Conservation (phyloP, 192 early-diverging fungal species). For the Coemansia sp. region DNA sequence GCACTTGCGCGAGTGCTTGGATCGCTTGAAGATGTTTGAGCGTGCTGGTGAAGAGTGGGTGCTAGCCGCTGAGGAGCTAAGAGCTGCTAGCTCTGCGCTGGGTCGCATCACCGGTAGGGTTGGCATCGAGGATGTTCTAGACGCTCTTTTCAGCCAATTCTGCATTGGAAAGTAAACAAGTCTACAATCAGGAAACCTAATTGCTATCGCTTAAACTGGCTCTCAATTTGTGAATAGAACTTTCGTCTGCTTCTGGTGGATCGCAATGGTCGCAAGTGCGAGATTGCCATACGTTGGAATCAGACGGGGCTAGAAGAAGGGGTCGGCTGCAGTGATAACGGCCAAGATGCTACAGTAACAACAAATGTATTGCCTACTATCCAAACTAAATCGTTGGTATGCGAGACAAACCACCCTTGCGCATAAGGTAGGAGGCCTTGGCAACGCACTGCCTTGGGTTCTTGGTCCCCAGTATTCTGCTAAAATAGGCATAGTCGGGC, state of each 20-base stretch:
- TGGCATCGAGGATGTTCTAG: conserved; percentile 74
- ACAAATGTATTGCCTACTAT: not conserved
- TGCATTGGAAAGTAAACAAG: conserved; percentile 72
- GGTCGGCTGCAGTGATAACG: too few species aligned
- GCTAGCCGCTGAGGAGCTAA: conserved; percentile 73
- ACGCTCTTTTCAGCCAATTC: conserved; percentile 73
- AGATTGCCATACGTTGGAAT: too few species aligned
- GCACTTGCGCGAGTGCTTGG: conserved; percentile 61
- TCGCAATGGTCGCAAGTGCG: too few species aligned
- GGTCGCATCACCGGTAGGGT: conserved; percentile 74
- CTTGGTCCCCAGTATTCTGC: not conserved
- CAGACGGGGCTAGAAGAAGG: too few species aligned
- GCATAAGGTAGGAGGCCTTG: too few species aligned
- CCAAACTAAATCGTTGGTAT: not conserved
- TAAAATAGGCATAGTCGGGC: not conserved
- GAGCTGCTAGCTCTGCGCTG: conserved; percentile 61
- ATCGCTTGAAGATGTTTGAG: conserved; percentile 50
- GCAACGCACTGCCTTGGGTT: not conserved
- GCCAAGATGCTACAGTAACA: too few species aligned
- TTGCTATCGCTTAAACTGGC: too few species aligned
- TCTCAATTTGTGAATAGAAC: too few species aligned
- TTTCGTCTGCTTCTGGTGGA: too few species aligned
- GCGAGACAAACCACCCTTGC: not conserved
- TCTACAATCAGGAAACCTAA: too few species aligned
- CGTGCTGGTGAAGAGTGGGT: conserved; percentile 49